Conservation (phyloP, 169 alveolate genomes). For the Cryptosporidium tyzzeri region DNA sequence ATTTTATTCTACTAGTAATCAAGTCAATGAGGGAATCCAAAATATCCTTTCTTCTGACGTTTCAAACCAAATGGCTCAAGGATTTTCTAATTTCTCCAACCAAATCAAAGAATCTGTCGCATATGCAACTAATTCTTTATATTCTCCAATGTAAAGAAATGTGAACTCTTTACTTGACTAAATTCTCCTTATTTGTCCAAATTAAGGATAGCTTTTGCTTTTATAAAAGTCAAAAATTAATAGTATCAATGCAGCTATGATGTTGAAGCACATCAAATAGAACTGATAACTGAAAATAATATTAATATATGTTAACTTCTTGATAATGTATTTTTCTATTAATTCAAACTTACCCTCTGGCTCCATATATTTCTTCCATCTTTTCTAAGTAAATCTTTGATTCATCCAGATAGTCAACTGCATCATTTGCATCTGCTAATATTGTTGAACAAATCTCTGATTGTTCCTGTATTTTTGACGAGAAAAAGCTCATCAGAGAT, state of each 20-base stretch:
- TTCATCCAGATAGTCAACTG: slow-evolving; percentile 36
- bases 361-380: slow-evolving; percentile 9
- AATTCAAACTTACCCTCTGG: slow-evolving; percentile 30
- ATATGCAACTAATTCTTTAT: slow-evolving; percentile 41
- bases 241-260: slow-evolving; percentile 35
- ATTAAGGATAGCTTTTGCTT: slow-evolving; percentile 46
- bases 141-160: slow-evolving; percentile 51
- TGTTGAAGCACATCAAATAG: slow-evolving; percentile 31
- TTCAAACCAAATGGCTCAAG: slow-evolving; percentile 48
- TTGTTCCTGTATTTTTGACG: slow-evolving; percentile 61
- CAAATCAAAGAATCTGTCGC: slow-evolving; percentile 61
- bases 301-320: neutral
- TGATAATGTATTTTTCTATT: neutral
- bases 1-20: slow-evolving; percentile 30
- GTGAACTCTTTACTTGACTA: neutral
- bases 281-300: slow-evolving; percentile 15
- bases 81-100: slow-evolving; percentile 31
- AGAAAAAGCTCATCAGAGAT: slow-evolving; percentile 47
- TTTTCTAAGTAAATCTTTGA: slow-evolving; percentile 19
- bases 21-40: slow-evolving; percentile 45
- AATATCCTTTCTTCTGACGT: slow-evolving; percentile 38
- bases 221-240: slow-evolving; percentile 31
- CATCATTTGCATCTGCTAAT: slow-evolving; percentile 29
- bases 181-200: neutral
- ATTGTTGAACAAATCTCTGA: slow-evolving; percentile 56